These are phyloP conservation scores for Hypoxylon sp. DNA, from an alignment of 2,329 filamentous ascomycete genomes.

Conservation along the genomic window DNA sequence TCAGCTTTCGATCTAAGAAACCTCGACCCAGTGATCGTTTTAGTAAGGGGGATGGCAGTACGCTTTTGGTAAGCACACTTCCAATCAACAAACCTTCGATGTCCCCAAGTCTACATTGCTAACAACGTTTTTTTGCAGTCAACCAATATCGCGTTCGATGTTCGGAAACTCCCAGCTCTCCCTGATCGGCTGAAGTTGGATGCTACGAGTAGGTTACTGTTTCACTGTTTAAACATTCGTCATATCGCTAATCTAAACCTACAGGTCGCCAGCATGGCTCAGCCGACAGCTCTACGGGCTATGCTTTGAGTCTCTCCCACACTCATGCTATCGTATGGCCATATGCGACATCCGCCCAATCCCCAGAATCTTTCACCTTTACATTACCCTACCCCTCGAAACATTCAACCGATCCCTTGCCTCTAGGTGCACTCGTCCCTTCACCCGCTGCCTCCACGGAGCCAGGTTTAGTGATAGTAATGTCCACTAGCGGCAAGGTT, in stretches of 20 bases:
- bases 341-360: conserved; percentile 78
- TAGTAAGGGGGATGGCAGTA: conserved; percentile 77
- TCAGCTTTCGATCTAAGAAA: conserved; percentile 74
- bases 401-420: conserved; percentile 77
- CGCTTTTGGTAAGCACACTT: conserved; percentile 72
- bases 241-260: conserved; percentile 46
- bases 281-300: conserved; percentile 75
- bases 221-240: conserved; percentile 14
- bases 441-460: conserved; percentile 83
- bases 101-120: conserved; percentile 30
- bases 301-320: conserved; percentile 85
- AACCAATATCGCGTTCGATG: conserved; percentile 86
- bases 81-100: conserved; percentile 13
- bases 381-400: conserved; percentile 81
- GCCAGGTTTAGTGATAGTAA: conserved; percentile 88
- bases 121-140: conserved; percentile 68
- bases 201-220: conserved; percentile 70
- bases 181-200: conserved; percentile 82
- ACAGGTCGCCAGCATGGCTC: conserved; percentile 76
- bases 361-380: conserved; percentile 85
- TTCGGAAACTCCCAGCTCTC: conserved; percentile 86
- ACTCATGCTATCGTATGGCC: conserved; percentile 92
- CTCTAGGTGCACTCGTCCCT: conserved; percentile 86
- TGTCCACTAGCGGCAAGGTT: conserved; percentile 86
- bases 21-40: conserved; percentile 73